These are phyloP conservation scores for Penicillium sp. DNA, from an alignment of 2,329 filamentous ascomycete species.

Conservation along the genomic window DNA sequence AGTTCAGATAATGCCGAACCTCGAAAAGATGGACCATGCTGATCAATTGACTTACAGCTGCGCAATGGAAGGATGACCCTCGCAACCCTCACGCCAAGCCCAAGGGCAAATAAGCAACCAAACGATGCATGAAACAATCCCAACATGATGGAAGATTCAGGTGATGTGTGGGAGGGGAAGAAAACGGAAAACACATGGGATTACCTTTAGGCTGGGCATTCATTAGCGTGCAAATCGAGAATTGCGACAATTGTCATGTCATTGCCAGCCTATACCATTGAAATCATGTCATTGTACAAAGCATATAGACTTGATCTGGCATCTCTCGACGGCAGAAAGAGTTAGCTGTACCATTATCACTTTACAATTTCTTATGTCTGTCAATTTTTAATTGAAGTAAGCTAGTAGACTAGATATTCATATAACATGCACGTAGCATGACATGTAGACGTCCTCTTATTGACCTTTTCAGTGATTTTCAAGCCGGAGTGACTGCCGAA, in stretches of 20 bases:
- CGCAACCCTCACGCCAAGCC: constrained; percentile 59
- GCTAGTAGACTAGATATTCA: neutral
- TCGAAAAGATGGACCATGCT: neutral
- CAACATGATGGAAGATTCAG: neutral
- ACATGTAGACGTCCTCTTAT: neutral
- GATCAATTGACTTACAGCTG: constrained; percentile 53
- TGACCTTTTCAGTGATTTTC: neutral
- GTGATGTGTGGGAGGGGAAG: neutral
- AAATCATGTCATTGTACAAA: constrained; percentile 28
- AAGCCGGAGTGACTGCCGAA: neutral
- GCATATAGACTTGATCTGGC: constrained; percentile 36
- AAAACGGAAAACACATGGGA: neutral
- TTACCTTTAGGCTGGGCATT: neutral
- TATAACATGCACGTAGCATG: too few species aligned
- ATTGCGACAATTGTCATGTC: neutral
- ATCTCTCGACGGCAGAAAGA: constrained; percentile 35
- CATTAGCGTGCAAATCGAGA: neutral
- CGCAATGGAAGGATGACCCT: constrained; percentile 96
- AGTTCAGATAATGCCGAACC: neutral
- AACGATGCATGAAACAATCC: neutral
- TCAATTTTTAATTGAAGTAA: neutral
- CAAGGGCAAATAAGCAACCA: constrained; percentile 20
- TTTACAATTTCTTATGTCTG: constrained; percentile 5
- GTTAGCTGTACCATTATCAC: constrained; percentile 32
- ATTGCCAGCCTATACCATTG: neutral